A percentile compares a stretch with the other conserved stretches of the same genome.
phyloP scores from a whole-genome alignment of 805 yeast species.

The Wickerhamomyces rabaulensis region DNA sequence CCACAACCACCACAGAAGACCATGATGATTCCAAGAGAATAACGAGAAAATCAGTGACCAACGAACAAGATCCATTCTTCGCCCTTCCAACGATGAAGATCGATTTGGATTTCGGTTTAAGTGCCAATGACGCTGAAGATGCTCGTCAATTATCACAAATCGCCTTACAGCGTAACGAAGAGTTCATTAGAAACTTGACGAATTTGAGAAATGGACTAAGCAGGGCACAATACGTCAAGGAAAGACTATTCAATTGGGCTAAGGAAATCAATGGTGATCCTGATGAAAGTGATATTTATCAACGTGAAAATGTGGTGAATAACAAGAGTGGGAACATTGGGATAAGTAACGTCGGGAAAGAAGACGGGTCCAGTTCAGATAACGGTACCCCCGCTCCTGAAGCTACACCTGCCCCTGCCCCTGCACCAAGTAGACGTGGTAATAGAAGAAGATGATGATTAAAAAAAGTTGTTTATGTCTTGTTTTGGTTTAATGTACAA shows the following conservation, averaged over 20 bases:
- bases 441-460: constrained; percentile 15
- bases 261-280: constrained; percentile 71
- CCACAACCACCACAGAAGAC: constrained; percentile 11
- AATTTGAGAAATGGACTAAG: constrained; percentile 70
- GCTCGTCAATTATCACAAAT: constrained; percentile 72
- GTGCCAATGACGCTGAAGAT: constrained; percentile 56
- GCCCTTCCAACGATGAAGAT: constrained; percentile 44
- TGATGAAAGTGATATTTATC: constrained; percentile 38
- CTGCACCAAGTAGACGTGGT: constrained; percentile 15
- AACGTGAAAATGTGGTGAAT: constrained; percentile 20
- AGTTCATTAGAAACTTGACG: constrained; percentile 76
- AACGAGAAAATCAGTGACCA: constrained; percentile 22
- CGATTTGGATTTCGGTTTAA: constrained; percentile 45
- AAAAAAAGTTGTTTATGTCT: neutral
- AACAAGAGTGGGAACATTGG: constrained; percentile 4
- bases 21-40: constrained; percentile 24
- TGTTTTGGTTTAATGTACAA: too few species aligned
- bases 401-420: constrained; percentile 8
- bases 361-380: constrained; percentile 15
- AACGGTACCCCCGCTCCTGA: constrained; percentile 10
- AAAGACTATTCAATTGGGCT: constrained; percentile 75
- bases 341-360: constrained; percentile 8
- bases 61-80: constrained; percentile 57
- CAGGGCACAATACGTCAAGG: constrained; percentile 71
- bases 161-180: constrained; percentile 77